A percentile compares a stretch with the other conserved stretches of the same genome.
phyloP scores from a whole-genome alignment of 176 grass and related monocot species.

The Miscanthus lutarioriparius region DNA sequence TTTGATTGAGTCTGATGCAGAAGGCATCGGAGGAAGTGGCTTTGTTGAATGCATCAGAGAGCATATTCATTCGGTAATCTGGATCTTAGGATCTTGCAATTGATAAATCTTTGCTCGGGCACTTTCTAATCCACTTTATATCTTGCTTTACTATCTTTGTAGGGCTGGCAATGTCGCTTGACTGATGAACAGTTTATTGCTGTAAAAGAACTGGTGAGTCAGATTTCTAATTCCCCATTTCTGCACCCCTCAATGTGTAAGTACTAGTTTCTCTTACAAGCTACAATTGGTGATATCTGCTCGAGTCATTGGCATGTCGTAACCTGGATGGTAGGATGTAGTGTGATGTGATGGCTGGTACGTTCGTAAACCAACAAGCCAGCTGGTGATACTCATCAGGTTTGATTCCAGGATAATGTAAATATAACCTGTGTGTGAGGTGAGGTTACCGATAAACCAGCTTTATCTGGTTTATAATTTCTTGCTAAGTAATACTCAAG shows the following conservation, averaged over 20 bases:
- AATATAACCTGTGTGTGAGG: not conserved
- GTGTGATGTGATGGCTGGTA: not conserved
- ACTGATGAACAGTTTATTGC: conserved; percentile 99
- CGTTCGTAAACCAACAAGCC: conserved; percentile 15
- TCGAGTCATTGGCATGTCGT: conserved; percentile 11
- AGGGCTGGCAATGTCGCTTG: conserved; percentile 99
- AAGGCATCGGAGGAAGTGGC: conserved; percentile 98
- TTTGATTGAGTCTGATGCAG: conserved; percentile 98
- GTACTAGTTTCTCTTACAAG: conserved; percentile 23
- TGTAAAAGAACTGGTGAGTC: conserved; percentile 95
- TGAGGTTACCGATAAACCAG: not conserved
- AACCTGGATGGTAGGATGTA: conserved; percentile 11
- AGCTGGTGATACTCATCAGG: conserved; percentile 8
- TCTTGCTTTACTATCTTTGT: conserved; percentile 41
- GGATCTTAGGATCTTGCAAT: conserved; percentile 30
- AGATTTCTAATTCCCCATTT: conserved; percentile 19
- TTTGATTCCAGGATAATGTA: conserved; percentile 14
- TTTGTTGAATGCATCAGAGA: conserved; percentile 99
- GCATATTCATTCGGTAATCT: conserved; percentile 92
- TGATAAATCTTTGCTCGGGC: conserved; percentile 13
- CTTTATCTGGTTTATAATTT: conserved; percentile 7
- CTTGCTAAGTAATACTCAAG: not conserved
- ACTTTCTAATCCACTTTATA: conserved; percentile 33
- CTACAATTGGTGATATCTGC: conserved; percentile 18
- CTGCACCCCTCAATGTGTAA: not conserved